phyloP scores from a whole-genome alignment of 2,329 filamentous ascomycete genomes.

The Diaporthe vexans region DNA sequence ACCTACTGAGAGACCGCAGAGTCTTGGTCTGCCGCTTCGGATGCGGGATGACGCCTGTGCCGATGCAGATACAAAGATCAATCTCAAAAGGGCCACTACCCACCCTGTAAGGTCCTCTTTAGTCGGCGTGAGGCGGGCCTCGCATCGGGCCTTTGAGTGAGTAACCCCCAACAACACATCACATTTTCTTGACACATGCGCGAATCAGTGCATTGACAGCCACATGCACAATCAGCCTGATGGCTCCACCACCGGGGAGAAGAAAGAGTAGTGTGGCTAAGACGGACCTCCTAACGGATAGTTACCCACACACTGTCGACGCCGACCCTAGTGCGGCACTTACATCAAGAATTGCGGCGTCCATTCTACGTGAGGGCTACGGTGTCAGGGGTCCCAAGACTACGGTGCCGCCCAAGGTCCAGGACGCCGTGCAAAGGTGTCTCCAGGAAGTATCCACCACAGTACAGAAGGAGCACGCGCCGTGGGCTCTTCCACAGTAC shows the following conservation, averaged over 20 bases:
- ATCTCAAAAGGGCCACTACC: slow-evolving; percentile 17
- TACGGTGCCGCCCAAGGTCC: slow-evolving; percentile 1
- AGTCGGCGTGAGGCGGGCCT: background rate
- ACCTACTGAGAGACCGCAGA: slow-evolving; percentile 24
- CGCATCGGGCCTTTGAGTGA: slow-evolving; percentile 30
- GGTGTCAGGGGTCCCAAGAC: slow-evolving; percentile 16
- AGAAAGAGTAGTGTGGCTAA: slow-evolving; percentile 30
- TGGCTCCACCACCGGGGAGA: slow-evolving; percentile 39
- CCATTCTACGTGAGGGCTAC: slow-evolving; percentile 35
- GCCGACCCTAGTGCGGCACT: slow-evolving; percentile 39
- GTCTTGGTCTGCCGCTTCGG: slow-evolving; percentile 34
- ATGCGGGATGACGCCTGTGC: slow-evolving; percentile 1
- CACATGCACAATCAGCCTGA: slow-evolving; percentile 30
- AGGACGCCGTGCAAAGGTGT: slow-evolving; percentile 26
- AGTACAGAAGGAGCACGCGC: slow-evolving; percentile 15
- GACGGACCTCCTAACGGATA: slow-evolving; percentile 27
- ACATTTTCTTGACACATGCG: background rate
- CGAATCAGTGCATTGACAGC: slow-evolving; percentile 23
- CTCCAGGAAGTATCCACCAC: slow-evolving; percentile 30
- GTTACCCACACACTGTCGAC: slow-evolving; percentile 30
- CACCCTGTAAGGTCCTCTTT: slow-evolving; percentile 18
- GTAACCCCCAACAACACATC: background rate
- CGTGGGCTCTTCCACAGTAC: slow-evolving; percentile 27
- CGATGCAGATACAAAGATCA: slow-evolving; percentile 19
- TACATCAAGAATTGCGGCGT: slow-evolving; percentile 38